Conservation (phyloP, 2,329 filamentous ascomycete species). For the Plectosphaerella sp. region DNA sequence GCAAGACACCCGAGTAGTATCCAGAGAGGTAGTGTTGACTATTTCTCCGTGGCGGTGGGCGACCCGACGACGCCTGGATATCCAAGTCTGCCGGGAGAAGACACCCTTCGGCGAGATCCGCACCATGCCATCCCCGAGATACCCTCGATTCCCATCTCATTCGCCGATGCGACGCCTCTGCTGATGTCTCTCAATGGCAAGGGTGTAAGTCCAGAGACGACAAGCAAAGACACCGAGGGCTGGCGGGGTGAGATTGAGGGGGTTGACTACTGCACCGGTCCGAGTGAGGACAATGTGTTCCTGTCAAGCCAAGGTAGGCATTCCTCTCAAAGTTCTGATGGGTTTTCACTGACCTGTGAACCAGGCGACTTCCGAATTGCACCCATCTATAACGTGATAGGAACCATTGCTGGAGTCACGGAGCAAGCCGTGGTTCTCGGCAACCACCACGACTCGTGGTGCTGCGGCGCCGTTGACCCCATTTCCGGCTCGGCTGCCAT, state of each 20-base stretch:
- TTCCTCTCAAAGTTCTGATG: slow-evolving; percentile 54
- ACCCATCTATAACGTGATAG: slow-evolving; percentile 55
- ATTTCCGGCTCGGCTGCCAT: slow-evolving; percentile 67
- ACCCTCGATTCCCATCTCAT: slow-evolving; percentile 69
- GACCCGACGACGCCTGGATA: slow-evolving; percentile 71
- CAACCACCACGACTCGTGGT: slow-evolving; percentile 73
- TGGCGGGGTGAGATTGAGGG: slow-evolving; percentile 24
- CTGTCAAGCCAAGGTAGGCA: slow-evolving; percentile 59
- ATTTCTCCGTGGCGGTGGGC: slow-evolving; percentile 44
- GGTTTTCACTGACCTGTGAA: neutral
- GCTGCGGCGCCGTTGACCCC: slow-evolving; percentile 67
- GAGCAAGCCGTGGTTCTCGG: slow-evolving; percentile 67
- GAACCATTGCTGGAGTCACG: slow-evolving; percentile 64
- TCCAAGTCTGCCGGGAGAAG: slow-evolving; percentile 59
- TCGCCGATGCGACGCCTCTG: slow-evolving; percentile 62
- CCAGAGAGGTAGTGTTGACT: slow-evolving; percentile 67
- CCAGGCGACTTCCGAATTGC: slow-evolving; percentile 9
- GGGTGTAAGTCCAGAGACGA: slow-evolving; percentile 28
- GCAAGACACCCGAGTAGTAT: slow-evolving; percentile 67
- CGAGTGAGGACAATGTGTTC: slow-evolving; percentile 36
- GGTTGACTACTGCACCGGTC: slow-evolving; percentile 3
- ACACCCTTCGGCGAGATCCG: slow-evolving; percentile 54
- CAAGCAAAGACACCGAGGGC: slow-evolving; percentile 34
- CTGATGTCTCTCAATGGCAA: slow-evolving; percentile 65
- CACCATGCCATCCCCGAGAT: slow-evolving; percentile 36